These are phyloP conservation scores for Ophiostoma novo-ulmi DNA, from an alignment of 2,329 filamentous ascomycete genomes.

Conservation along the genomic window DNA sequence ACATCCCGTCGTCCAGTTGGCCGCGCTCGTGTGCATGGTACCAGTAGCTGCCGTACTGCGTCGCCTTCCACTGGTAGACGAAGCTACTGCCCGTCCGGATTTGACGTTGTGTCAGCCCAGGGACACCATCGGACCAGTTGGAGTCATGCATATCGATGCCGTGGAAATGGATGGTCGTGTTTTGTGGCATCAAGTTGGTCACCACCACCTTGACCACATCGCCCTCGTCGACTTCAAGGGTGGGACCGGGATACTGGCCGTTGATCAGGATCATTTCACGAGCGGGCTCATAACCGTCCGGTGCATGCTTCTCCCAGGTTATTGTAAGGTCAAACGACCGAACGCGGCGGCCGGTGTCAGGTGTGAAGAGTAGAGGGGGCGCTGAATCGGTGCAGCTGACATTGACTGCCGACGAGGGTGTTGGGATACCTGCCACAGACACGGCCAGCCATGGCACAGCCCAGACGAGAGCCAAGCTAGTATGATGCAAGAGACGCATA, in stretches of 20 bases:
- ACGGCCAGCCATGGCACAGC: conserved; percentile 16
- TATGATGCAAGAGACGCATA: background rate
- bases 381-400: background rate
- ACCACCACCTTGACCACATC: conserved; percentile 45
- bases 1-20: conserved; percentile 57
- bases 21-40: conserved; percentile 55
- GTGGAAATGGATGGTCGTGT: conserved; percentile 48
- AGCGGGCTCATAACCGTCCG: conserved; percentile 39
- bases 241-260: conserved; percentile 57
- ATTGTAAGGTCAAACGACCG: conserved; percentile 31
- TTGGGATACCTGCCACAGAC: background rate
- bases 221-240: conserved; percentile 49
- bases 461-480: conserved; percentile 14
- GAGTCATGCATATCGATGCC: conserved; percentile 49
- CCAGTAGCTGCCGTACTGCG: conserved; percentile 54
- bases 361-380: background rate
- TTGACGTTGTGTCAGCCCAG: conserved; percentile 50
- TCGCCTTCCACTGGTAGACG: conserved; percentile 51
- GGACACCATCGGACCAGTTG: conserved; percentile 57
- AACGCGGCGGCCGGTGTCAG: conserved; percentile 12
- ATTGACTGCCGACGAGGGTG: background rate
- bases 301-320: conserved; percentile 39
- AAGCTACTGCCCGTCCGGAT: conserved; percentile 47
- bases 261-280: conserved; percentile 51
- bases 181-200: conserved; percentile 43